Conservation (phyloP, 495 filamentous ascomycete species). For the Annulohypoxylon maeteangense region DNA sequence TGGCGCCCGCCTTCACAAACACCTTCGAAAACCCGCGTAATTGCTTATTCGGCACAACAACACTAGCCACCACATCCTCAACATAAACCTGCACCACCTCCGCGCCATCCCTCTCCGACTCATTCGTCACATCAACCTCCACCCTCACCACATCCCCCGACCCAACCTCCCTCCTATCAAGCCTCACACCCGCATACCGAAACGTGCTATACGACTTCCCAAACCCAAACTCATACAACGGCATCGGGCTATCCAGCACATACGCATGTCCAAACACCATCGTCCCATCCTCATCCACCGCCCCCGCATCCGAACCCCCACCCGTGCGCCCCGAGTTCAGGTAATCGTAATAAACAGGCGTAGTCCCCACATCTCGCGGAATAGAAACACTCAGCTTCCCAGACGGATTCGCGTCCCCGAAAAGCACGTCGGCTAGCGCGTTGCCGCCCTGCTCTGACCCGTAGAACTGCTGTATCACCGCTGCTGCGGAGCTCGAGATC, state of each 20-base stretch:
- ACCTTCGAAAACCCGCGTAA: slow-evolving; percentile 79
- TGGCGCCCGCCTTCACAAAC: slow-evolving; percentile 66
- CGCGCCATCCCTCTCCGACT: slow-evolving; percentile 63
- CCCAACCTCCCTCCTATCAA: slow-evolving; percentile 57
- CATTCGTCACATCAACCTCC: slow-evolving; percentile 67
- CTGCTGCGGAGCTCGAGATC: slow-evolving; percentile 68
- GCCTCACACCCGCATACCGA: slow-evolving; percentile 59
- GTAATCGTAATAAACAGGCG: slow-evolving; percentile 77
- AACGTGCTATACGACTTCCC: slow-evolving; percentile 75
- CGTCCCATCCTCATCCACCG: slow-evolving; percentile 63
- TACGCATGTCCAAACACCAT: slow-evolving; percentile 73
- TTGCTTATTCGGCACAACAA: slow-evolving; percentile 71
- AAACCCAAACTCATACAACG: slow-evolving; percentile 75
- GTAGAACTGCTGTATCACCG: slow-evolving; percentile 77
- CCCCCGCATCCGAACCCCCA: slow-evolving; percentile 62
- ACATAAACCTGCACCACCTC: slow-evolving; percentile 79
- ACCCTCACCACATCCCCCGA: slow-evolving; percentile 63
- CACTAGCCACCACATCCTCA: slow-evolving; percentile 67
- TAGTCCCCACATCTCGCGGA: slow-evolving; percentile 70
- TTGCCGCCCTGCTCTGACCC: slow-evolving; percentile 79
- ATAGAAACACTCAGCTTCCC: slow-evolving; percentile 70
- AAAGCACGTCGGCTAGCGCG: slow-evolving; percentile 80
- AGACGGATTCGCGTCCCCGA: slow-evolving; percentile 83
- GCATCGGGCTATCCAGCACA: slow-evolving; percentile 65
- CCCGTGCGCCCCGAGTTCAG: slow-evolving; percentile 70